Base-by-base conservation (phyloP, 371 early-diverging fungal species). In the Blastocladiella emersonii region DNA sequence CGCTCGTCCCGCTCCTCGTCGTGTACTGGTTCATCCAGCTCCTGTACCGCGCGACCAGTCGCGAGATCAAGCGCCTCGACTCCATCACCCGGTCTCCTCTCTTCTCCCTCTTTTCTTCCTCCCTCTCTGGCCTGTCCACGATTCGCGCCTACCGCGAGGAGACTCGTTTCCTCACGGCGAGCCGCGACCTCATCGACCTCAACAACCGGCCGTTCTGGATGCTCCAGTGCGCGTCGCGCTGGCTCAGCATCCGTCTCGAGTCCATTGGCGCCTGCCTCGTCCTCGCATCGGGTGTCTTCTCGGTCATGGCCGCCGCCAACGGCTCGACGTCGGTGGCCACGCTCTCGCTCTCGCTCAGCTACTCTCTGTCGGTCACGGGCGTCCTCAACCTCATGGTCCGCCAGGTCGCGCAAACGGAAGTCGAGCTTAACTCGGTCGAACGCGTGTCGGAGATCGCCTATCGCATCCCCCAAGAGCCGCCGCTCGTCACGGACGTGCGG, bases 171-270 rank as follows among this genome's bases (percentile, higher is more conserved):
- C 75, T 83, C 8, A 66, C 63, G 30, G 83, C 81, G 57, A 93
- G 90, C 69, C 84, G 87, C 65, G 61, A 66, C 25, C 76, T 82
- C 55, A 67, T 92, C 41, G 94, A 93, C 66, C 73, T 74, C 64
- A 92, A 92, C 70, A 83, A 85, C 65, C 78, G 79, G 51, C 90
- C 90, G 0, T 89, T 86, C 65, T 88, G 84, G 70, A 86, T 90
- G 2, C 84, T 81, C 7, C 73, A 91, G 37, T 78, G 83, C 1
- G 79, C 85, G 57, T 90, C 91, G 62, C 88, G 95, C 48, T 97
- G 97, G 96, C 71, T 95, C n/a, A 90, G 92, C 43, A 82, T 95
- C 23, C 86, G 95, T 37, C 78, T 95, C 30, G 91, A 96, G 71
- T 76, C 87, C 44, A 77, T 88, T 55, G 81, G 84, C 21, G 64